Conservation (phyloP, 306 rosid species). For the Inga laurina region DNA sequence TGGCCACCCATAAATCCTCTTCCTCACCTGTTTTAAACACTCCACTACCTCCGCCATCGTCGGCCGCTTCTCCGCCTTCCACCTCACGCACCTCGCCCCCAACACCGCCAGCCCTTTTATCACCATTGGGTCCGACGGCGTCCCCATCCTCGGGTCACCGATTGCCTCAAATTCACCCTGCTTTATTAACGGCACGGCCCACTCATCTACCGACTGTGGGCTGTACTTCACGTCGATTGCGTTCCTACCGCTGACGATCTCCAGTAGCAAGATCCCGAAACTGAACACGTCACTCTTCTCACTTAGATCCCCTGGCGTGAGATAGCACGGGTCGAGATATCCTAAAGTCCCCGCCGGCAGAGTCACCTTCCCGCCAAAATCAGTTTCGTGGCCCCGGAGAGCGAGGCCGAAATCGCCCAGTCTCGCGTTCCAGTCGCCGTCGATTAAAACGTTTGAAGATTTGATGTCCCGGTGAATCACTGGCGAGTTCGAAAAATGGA, state of each 20-base stretch:
- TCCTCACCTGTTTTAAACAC: conserved; percentile 29
- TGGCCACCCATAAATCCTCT: conserved; percentile 35
- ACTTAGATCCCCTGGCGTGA: conserved; percentile 63
- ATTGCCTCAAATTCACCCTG: conserved; percentile 39
- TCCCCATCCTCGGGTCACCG: conserved; percentile 49
- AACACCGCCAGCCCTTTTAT: conserved; percentile 43
- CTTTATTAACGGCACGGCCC: conserved; percentile 66
- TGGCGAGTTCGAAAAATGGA: conserved; percentile 61
- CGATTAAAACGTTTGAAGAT: conserved; percentile 71
- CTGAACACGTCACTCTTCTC: conserved; percentile 76
- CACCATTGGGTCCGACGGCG: conserved; percentile 42
- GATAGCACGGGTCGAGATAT: conserved; percentile 73
- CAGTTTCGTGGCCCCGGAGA: conserved; percentile 60
- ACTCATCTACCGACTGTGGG: conserved; percentile 69
- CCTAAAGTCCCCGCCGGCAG: conserved; percentile 86
- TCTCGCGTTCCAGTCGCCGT: conserved; percentile 48
- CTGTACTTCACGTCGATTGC: conserved; percentile 70
- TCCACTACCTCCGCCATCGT: conserved; percentile 64
- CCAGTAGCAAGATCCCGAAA: conserved; percentile 66
- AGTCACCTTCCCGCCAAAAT: conserved; percentile 46
- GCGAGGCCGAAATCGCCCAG: conserved; percentile 74
- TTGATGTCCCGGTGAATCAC: conserved; percentile 75
- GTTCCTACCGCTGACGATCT: conserved; percentile 63
- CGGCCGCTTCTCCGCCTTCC: conserved; percentile 58
- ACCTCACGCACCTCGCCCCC: conserved; percentile 60